Base-by-base conservation (phyloP, 73 alveolate species). In the Tetrahymena elliotti region DNA sequence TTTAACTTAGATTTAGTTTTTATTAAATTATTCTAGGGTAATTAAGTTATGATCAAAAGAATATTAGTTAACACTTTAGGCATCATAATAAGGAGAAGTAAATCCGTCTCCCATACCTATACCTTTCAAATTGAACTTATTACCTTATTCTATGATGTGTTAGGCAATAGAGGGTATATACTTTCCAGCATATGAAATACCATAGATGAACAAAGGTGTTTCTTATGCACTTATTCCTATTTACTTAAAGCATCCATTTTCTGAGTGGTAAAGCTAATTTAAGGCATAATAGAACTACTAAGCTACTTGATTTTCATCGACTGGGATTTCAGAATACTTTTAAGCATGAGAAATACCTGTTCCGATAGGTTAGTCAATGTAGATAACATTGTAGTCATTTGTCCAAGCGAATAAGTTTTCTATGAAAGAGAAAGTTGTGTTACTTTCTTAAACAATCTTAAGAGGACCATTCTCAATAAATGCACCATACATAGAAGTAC, bases 161-260 rank as follows among this genome's bases (percentile, higher is more conserved):
- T 68, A 6, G n/a, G 88, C 34, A 24, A 68, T 68, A 24, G 98
- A 84, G 0, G 99, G 99, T 47, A 99, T 97, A 96, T 98, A 99
- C 33, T 97, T 96, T n/a, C 99, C 99, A 38, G 99, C 99, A 96
- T 98, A 99, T 11, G 98, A 94, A 95, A 97, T 99, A 47, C 99
- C 99, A 6, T 99, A 94, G 84, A 99, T 95, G 93, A 95, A 98
- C 52, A 99, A 27, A 31, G 88, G 88, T 27, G 88, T 68, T n/a
- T 68, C 88, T 68, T n/a, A 22, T 27, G 88, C 22, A 10, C n/a
- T 68, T 5, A 68, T n/a, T 68, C 35, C 83, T 18, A 53, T 20
- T 38, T 54, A 22, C 6, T 94, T 37, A 83, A 94, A 83, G 34
- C 94, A 84, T 84, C 94, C 96, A 12, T 82, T 68, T 39, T 53